Evolutionary conservation across 2,329 filamentous ascomycete genomes (phyloP).

Genomic region (Tolypocladium inflatum): DNA sequence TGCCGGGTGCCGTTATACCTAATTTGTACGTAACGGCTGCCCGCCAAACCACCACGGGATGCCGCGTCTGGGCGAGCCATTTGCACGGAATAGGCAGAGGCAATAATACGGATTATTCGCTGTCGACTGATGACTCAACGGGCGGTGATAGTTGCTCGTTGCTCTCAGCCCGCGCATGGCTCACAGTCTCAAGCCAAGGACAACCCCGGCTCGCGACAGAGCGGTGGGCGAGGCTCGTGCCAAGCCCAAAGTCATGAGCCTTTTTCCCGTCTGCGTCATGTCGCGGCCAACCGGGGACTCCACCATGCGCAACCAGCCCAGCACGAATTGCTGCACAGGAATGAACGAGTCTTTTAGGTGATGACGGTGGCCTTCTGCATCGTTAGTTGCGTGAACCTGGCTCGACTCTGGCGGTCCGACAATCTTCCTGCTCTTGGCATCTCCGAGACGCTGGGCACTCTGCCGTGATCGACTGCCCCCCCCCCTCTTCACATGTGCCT

Average conservation of each 20-base stretch:
- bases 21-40: neutral
- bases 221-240: neutral
- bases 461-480: neutral
- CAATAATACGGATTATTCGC: no score
- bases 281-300: neutral
- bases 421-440: neutral
- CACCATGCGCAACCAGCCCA: neutral
- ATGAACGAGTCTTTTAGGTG: neutral
- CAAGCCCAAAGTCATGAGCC: neutral
- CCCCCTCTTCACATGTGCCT: conserved; percentile 1
- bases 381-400: neutral
- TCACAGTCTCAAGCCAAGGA: neutral
- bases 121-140: neutral
- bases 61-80: neutral
- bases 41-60: neutral
- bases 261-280: neutral
- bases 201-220: neutral
- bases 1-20: neutral
- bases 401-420: neutral
- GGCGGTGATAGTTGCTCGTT: neutral
- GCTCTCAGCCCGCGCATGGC: neutral
- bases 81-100: neutral
- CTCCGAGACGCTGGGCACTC: no score
- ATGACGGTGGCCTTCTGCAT: neutral
- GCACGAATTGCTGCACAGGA: neutral